Base-by-base conservation (phyloP, 2,329 filamentous ascomycete genomes). In the Aspergillus versicolor region DNA sequence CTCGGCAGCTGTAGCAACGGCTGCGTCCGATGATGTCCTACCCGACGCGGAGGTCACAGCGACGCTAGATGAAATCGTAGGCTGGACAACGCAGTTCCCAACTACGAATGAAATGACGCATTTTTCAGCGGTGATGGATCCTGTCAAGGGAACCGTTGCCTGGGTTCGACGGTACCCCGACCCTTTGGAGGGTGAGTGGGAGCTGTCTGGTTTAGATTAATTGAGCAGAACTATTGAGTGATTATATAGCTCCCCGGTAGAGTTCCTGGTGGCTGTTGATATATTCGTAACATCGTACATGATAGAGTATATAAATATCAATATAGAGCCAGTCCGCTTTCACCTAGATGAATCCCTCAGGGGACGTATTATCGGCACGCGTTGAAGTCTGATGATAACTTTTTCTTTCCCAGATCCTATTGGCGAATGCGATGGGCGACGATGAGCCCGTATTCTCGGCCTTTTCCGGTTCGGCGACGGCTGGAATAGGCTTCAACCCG, bases 81-180 rank as follows among this genome's bases (percentile, higher is more conserved):
- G 70, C 11, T 84, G 83, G 83, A 70, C 85, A 8, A 71, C 73
- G 21, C 71, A 71, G 13, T 82, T 79, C 58, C 84, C 84, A 0
- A 81, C 82, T 3, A 78, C 78, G 15, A 87, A 86, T 63, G 80
- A 84, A 54, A 75, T 73, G 37, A 86, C 83, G 2, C 84, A 88
- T 69, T 87, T 82, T 68, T 78, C 79, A 4, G 77, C 78, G 19
- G 70, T 87, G 27, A 79, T 88, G 79, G 84, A 87, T 69, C 80
- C 84, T 3, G 66, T 59, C 5, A 67, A 66, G 13, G 82, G 83
- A 0, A 69, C 71, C 12, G 70, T 86, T 21, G 66, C 72, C 13
- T 85, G 80, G 78, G 63, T 79, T n/a, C 63, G 62, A 12, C 64
- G 66, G 24, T 77, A 52, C 38, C 48, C 34, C 13, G 54, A 60